phyloP scores from a whole-genome alignment of 257 asterid genomes.

The Nicotiana undulata region DNA sequence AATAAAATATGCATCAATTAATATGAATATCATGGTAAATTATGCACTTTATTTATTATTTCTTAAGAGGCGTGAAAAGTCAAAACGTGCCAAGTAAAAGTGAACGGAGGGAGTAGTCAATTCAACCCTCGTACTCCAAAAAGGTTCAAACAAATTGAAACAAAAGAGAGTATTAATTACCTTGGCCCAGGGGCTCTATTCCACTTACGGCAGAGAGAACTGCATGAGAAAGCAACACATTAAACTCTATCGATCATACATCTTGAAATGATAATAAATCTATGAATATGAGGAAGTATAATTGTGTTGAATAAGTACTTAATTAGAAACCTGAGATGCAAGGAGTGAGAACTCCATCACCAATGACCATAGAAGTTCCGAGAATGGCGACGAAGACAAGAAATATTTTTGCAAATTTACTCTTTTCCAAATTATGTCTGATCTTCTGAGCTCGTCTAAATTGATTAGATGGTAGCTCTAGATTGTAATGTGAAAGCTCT shows the following conservation, averaged over 20 bases:
- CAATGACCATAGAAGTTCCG: constrained; percentile 85
- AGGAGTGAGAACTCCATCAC: constrained; percentile 79
- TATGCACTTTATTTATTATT: too few species aligned
- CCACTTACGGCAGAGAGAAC: constrained; percentile 77
- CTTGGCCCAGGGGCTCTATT: constrained; percentile 24
- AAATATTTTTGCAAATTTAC: constrained; percentile 35
- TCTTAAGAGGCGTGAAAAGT: too few species aligned
- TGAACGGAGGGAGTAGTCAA: too few species aligned
- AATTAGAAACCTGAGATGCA: constrained; percentile 49
- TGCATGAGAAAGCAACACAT: constrained; percentile 8
- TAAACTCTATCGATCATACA: neutral
- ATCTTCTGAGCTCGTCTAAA: constrained; percentile 36
- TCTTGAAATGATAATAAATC: neutral
- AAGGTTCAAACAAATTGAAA: too few species aligned
- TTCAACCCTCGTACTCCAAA: too few species aligned
- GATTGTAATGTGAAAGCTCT: constrained; percentile 45
- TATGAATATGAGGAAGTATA: neutral
- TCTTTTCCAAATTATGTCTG: constrained; percentile 44
- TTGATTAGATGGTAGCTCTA: constrained; percentile 42
- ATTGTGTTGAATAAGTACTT: neutral
- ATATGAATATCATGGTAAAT: too few species aligned
- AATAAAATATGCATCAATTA: too few species aligned
- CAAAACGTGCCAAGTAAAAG: too few species aligned
- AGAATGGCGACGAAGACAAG: constrained; percentile 55
- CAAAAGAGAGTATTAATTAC: too few species aligned